These are phyloP conservation scores for Aureobasidium lini DNA, from an alignment of 2,329 filamentous ascomycete species.

Conservation along the genomic window DNA sequence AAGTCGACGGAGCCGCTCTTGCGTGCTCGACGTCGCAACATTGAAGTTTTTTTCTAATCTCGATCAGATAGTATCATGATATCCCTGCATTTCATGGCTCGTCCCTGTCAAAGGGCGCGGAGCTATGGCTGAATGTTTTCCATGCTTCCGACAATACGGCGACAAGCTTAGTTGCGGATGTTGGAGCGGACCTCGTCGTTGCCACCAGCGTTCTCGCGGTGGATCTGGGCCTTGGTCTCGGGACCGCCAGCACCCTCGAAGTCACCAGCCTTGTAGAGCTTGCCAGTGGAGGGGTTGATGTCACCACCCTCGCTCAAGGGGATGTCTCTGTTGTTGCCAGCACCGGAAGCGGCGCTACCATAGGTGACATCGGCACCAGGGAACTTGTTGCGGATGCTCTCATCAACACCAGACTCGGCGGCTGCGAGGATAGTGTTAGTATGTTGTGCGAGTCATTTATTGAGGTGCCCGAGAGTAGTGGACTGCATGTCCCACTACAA, in stretches of 20 bases:
- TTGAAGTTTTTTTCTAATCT: background rate
- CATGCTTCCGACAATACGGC: background rate
- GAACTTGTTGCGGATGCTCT: slow-evolving; percentile 34
- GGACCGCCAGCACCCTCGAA: slow-evolving; percentile 44
- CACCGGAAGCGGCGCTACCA: slow-evolving; percentile 37
- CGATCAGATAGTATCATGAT: slow-evolving; percentile 1
- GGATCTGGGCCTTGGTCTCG: slow-evolving; percentile 35
- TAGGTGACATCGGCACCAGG: slow-evolving; percentile 37
- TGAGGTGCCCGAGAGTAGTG: background rate
- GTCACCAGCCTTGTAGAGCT: slow-evolving; percentile 35
- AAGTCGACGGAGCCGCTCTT: slow-evolving; percentile 4
- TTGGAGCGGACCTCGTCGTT: slow-evolving; percentile 30
- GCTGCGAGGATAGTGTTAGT: slow-evolving; percentile 24
- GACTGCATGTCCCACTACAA: background rate
- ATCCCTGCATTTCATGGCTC: background rate
- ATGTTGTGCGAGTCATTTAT: background rate
- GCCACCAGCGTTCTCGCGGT: slow-evolving; percentile 32
- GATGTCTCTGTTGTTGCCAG: slow-evolving; percentile 42
- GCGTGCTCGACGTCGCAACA: slow-evolving; percentile 7
- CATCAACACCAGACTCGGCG: slow-evolving; percentile 42
- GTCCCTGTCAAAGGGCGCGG: background rate
- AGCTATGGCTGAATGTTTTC: background rate
- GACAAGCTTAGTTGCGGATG: slow-evolving; percentile 3
- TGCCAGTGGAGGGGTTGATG: slow-evolving; percentile 33
- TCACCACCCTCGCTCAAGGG: slow-evolving; percentile 40